Evolutionary conservation across 768 basidiomycete species (phyloP).

Genomic region (Rhodosporidiobolus sp.): DNA sequence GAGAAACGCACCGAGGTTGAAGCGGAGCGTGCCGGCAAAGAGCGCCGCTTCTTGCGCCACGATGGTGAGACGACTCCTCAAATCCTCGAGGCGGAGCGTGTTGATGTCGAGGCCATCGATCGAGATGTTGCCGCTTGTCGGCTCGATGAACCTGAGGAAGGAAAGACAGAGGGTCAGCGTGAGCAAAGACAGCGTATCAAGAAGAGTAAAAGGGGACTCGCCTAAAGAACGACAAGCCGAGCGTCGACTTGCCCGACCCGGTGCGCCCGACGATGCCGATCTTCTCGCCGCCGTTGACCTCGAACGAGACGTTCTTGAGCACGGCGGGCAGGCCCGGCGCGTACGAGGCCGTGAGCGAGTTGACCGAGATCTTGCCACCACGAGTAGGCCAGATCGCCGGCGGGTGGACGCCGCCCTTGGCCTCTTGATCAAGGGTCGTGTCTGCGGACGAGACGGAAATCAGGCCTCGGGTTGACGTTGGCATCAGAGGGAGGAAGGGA

Average conservation of each 20-base stretch:
- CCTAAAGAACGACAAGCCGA: constrained; percentile 51
- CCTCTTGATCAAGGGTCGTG: constrained; percentile 38
- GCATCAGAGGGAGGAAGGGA: neutral
- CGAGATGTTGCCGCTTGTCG: constrained; percentile 45
- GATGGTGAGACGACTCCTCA: constrained; percentile 68
- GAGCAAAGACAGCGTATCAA: too few relatives aligned
- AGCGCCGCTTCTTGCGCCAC: constrained; percentile 63
- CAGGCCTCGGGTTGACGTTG: neutral
- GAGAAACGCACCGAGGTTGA: constrained; percentile 63
- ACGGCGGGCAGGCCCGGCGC: constrained; percentile 48
- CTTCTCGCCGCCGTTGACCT: constrained; percentile 48
- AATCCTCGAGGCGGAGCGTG: constrained; percentile 51
- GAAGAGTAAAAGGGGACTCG: too few relatives aligned
- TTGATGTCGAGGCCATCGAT: constrained; percentile 52
- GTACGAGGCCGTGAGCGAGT: constrained; percentile 46
- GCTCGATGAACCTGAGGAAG: constrained; percentile 53
- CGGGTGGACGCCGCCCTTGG: constrained; percentile 47
- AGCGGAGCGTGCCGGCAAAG: constrained; percentile 68
- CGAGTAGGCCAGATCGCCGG: constrained; percentile 51
- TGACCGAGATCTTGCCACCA: constrained; percentile 48
- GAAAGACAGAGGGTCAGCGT: too few relatives aligned
- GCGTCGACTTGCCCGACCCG: constrained; percentile 50
- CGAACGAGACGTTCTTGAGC: constrained; percentile 47
- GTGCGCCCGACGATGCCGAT: constrained; percentile 60
- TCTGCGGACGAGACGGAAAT: constrained; percentile 18